Evolutionary conservation across 1,139 yeast species (phyloP), one percentile per base, ranked within the genome.

Genomic region (Yamadazyma blattariae): DNA sequence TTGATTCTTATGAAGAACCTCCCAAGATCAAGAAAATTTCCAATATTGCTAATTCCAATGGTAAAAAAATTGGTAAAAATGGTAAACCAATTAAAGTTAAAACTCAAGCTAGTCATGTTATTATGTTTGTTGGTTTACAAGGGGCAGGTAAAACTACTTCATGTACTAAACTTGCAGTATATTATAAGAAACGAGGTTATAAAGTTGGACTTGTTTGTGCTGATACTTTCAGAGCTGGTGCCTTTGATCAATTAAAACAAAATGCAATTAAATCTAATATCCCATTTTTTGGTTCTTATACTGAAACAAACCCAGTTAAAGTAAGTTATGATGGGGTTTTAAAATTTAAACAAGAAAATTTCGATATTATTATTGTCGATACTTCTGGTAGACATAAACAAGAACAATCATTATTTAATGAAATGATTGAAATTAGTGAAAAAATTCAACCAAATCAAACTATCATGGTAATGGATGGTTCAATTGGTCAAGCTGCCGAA

Each of bases 141-240:
- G 98, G 98, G 67, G 95, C 97, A 8, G 98, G 98, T 75, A 92
- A 92, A 59, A 92, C 98, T 19, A 92, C 98, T 0, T 82, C 97
- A 2, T 90, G 97, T 78, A 92, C 98, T 1, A 92, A 92, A 59
- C 71, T 92, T 49, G 98, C 98, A 0, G 95, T 88, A 1, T 90
- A 87, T 60, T 94, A 92, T 57, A 92, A 90, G 54, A 79, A 92
- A 57, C 73, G 97, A 56, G 97, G 97, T 1, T 88, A 82, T 63
- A 89, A 88, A 56, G 96, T 89, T 30, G 98, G 98, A 35, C 69
- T 92, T 52, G 97, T 92, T 20, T 94, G 98, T 77, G 98, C 98
- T 3, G 98, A 92, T 71, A 92, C 98, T 27, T 92, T 92, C 71
- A 81, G 98, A 73, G 98, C 98, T 24, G 98, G 98, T 73, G 98